These are phyloP conservation scores for Alternaria metachromatica DNA, from an alignment of 2,329 filamentous ascomycete genomes.

Conservation along the genomic window DNA sequence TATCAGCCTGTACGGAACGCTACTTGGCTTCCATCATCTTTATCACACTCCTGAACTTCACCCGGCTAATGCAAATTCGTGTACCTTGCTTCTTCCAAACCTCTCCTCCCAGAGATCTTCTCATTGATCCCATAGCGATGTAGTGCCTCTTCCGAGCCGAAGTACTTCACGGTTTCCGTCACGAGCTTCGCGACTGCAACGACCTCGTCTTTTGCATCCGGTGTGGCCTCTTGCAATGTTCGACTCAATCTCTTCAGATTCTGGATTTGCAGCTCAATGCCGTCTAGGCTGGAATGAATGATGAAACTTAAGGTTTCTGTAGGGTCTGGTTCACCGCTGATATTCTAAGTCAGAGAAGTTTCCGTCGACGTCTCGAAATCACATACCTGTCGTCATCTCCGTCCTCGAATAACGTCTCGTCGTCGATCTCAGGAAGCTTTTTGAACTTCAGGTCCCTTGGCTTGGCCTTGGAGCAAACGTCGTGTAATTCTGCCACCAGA, in stretches of 20 bases:
- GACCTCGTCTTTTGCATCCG: slow-evolving; percentile 26
- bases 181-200: slow-evolving; percentile 21
- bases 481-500: slow-evolving; percentile 15
- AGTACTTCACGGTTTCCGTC: slow-evolving; percentile 24
- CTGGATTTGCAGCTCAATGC: slow-evolving; percentile 31
- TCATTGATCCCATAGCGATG: slow-evolving; percentile 18
- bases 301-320: slow-evolving; percentile 28
- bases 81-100: slow-evolving; percentile 25
- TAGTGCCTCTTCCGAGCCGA: slow-evolving; percentile 29
- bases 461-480: slow-evolving; percentile 22
- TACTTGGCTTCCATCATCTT: not conserved
- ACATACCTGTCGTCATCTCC: slow-evolving; percentile 10
- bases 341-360: not conserved
- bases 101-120: slow-evolving; percentile 25
- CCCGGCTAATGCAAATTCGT: not conserved
- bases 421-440: slow-evolving; percentile 10
- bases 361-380: not conserved
- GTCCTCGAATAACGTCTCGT: slow-evolving; percentile 17
- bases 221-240: slow-evolving; percentile 33
- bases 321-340: slow-evolving; percentile 16
- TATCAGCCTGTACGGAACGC: not conserved
- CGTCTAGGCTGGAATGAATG: slow-evolving; percentile 29
- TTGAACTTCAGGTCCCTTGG: slow-evolving; percentile 32
- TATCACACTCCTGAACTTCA: not conserved
- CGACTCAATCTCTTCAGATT: slow-evolving; percentile 31